These are phyloP conservation scores for Aspergillus awamori DNA, from an alignment of 2,329 filamentous ascomycete species.

Conservation along the genomic window DNA sequence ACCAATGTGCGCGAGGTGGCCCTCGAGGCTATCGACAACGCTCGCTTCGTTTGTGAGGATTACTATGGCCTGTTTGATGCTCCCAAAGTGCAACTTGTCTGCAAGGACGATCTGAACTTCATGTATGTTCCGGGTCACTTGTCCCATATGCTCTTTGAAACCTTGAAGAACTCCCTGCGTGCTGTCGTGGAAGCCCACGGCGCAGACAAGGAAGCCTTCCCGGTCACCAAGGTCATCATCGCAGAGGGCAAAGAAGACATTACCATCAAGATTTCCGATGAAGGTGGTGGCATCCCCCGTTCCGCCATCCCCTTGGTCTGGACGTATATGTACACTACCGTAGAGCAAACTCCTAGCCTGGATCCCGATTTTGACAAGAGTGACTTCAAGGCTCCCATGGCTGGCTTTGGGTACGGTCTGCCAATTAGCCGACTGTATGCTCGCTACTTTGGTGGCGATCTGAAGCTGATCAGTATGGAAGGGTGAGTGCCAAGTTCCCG, in stretches of 20 bases:
- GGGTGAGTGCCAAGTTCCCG: slow-evolving; percentile 64
- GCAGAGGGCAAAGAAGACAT: slow-evolving; percentile 98
- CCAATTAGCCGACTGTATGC: slow-evolving; percentile 94
- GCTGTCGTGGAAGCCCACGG: slow-evolving; percentile 96
- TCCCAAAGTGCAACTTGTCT: slow-evolving; percentile 94
- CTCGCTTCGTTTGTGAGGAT: slow-evolving; percentile 97
- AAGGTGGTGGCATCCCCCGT: slow-evolving; percentile 92
- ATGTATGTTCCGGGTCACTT: slow-evolving; percentile 99
- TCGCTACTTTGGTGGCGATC: slow-evolving; percentile 92
- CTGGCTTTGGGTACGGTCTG: slow-evolving; percentile 95
- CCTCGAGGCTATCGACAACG: slow-evolving; percentile 96
- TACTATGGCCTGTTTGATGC: slow-evolving; percentile 97
- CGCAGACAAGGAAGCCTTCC: slow-evolving; percentile 93
- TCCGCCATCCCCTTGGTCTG: slow-evolving; percentile 96
- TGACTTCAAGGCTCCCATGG: slow-evolving; percentile 99
- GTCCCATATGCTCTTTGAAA: slow-evolving; percentile 99
- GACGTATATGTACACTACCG: slow-evolving; percentile 99
- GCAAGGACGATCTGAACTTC: slow-evolving; percentile 90
- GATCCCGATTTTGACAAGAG: slow-evolving; percentile 98
- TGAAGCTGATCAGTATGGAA: slow-evolving; percentile 99
- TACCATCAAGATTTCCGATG: slow-evolving; percentile 96
- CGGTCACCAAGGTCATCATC: slow-evolving; percentile 95
- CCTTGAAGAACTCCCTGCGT: slow-evolving; percentile 94
- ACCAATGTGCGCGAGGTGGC: slow-evolving; percentile 95
- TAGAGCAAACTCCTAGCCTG: slow-evolving; percentile 90